Evolutionary conservation across 1,284 basidiomycete species (phyloP).

Genomic region (Apiotrichum porosum): DNA sequence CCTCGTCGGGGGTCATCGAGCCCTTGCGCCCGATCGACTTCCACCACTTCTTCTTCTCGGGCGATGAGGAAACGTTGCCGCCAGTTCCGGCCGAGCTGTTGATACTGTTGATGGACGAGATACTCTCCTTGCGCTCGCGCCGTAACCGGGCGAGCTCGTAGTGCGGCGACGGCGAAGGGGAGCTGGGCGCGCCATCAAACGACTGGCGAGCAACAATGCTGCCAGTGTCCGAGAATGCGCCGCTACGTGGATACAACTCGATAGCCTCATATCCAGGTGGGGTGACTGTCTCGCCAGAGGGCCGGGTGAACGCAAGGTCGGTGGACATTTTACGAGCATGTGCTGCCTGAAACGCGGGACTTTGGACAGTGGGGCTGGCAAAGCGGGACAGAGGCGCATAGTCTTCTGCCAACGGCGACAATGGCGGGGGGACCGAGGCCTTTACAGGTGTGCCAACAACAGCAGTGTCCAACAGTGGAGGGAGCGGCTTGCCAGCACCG

Average conservation of each 20-base stretch:
- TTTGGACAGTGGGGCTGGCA: neutral
- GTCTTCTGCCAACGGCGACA: neutral
- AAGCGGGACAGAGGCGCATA: neutral
- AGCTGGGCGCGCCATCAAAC: no score
- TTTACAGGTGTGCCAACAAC: neutral
- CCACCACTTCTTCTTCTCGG: slow-evolving; percentile 34
- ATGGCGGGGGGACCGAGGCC: neutral
- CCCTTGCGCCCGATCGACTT: slow-evolving; percentile 7
- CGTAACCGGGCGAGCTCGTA: slow-evolving; percentile 18
- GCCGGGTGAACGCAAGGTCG: neutral
- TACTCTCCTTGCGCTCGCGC: slow-evolving; percentile 9
- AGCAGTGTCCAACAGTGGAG: no score
- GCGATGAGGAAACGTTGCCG: neutral
- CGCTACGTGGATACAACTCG: neutral
- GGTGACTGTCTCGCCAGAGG: neutral
- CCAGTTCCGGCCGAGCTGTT: neutral
- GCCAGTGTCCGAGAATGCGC: no score
- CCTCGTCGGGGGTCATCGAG: neutral
- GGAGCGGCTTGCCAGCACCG: neutral
- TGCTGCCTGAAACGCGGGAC: neutral
- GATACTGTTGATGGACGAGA: slow-evolving; percentile 3
- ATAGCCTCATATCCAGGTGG: neutral
- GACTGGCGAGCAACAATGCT: no score
- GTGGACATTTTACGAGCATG: neutral
- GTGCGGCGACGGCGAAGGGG: neutral